Evolutionary conservation across 768 basidiomycete genomes (phyloP).

Genomic region (Stropharia rugosoannulata): DNA sequence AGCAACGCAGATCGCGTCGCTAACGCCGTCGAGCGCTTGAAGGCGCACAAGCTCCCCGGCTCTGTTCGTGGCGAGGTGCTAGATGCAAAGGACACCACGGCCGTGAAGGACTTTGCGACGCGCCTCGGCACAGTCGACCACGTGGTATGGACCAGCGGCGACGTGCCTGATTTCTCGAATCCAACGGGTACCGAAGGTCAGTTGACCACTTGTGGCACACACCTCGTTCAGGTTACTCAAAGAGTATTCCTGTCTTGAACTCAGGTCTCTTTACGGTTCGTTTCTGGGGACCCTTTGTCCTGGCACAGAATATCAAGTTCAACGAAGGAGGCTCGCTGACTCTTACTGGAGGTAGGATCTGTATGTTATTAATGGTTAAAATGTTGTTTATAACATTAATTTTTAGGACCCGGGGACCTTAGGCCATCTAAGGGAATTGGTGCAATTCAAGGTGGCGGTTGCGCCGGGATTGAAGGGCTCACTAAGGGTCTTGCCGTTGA

Average conservation of each 20-base stretch:
- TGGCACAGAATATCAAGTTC: slow-evolving; percentile 3
- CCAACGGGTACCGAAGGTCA: too few relatives aligned
- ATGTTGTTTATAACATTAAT: too few relatives aligned
- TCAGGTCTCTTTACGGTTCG: slow-evolving; percentile 2
- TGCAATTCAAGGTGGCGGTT: not conserved
- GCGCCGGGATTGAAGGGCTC: not conserved
- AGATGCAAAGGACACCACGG: not conserved
- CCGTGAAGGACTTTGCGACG: not conserved
- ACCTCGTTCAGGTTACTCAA: too few relatives aligned
- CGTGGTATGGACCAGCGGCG: slow-evolving; percentile 2
- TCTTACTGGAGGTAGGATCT: not conserved
- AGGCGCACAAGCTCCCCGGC: not conserved
- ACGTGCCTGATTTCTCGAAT: not conserved
- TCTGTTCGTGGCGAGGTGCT: not conserved
- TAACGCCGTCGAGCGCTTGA: not conserved
- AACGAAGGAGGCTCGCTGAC: slow-evolving; percentile 1
- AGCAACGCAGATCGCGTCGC: not conserved
- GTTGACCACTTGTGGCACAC: too few relatives aligned
- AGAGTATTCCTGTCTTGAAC: not conserved
- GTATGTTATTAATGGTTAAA: too few relatives aligned
- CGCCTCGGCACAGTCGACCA: not conserved
- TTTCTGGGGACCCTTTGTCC: slow-evolving; percentile 4
- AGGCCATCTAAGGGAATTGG: not conserved
- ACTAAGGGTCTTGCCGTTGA: slow-evolving; percentile 2
- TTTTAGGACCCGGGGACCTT: not conserved